These are phyloP conservation scores for Pulveroboletus sp. DNA, from an alignment of 768 basidiomycete genomes.

Conservation along the genomic window DNA sequence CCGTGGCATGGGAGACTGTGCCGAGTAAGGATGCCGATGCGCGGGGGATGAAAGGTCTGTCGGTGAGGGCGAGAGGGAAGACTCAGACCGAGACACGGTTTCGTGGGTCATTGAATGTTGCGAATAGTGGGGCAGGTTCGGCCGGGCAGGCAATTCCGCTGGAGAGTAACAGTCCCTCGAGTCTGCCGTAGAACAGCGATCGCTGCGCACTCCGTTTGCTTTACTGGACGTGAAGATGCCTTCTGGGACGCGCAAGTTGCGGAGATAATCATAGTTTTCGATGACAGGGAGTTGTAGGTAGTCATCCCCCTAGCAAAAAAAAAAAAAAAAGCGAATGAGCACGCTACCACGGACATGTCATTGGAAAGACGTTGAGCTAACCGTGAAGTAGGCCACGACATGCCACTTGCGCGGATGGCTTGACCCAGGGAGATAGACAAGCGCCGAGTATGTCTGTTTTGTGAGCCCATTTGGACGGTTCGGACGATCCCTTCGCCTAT, in stretches of 20 bases:
- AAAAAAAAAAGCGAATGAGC: slow-evolving; percentile 4
- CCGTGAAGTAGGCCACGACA: slow-evolving; percentile 78
- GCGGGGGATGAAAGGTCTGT: slow-evolving; percentile 11
- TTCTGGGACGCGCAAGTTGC: slow-evolving; percentile 59
- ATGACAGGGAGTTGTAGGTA: slow-evolving; percentile 66
- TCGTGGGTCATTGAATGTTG: slow-evolving; percentile 13
- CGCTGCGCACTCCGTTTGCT: slow-evolving; percentile 32
- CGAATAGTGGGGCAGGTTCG: slow-evolving; percentile 6
- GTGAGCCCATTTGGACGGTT: slow-evolving; percentile 78
- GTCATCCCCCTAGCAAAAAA: slow-evolving; percentile 51
- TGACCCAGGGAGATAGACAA: slow-evolving; percentile 59
- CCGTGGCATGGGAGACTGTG: slow-evolving; percentile 3
- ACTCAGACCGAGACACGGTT: slow-evolving; percentile 3
- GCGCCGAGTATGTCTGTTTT: slow-evolving; percentile 81
- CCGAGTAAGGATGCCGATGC: slow-evolving; percentile 7
- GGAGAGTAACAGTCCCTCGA: slow-evolving; percentile 14
- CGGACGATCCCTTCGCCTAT: slow-evolving; percentile 70
- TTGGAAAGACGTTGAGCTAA: slow-evolving; percentile 30
- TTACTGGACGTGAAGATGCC: slow-evolving; percentile 74
- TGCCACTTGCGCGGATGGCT: slow-evolving; percentile 71
- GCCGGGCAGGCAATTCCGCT: slow-evolving; percentile 9
- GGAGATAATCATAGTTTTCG: slow-evolving; percentile 71
- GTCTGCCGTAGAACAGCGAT: slow-evolving; percentile 18
- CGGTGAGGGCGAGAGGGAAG: not conserved
- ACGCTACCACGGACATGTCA: not conserved